Evolutionary conservation across 2,329 filamentous ascomycete genomes (phyloP).

Genomic region (Alternaria triticina): DNA sequence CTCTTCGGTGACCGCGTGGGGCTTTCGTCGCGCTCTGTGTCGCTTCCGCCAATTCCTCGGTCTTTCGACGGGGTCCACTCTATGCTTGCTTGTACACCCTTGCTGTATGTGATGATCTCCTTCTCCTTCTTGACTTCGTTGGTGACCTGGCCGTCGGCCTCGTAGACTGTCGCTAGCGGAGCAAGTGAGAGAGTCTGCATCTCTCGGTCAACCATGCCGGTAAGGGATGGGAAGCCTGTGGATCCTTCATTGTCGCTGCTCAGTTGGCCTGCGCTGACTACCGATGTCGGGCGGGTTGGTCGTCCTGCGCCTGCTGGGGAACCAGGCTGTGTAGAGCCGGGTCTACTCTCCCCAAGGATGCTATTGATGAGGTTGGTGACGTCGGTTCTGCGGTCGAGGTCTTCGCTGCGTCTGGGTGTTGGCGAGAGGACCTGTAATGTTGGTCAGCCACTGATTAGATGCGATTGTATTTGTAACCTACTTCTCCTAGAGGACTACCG

Average conservation of each 20-base stretch:
- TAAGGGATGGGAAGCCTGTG: constrained; percentile 21
- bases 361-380: constrained; percentile 86
- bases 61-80: constrained; percentile 67
- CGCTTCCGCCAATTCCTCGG: constrained; percentile 60
- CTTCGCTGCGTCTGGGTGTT: constrained; percentile 68
- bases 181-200: constrained; percentile 77
- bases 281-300: constrained; percentile 82
- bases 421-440: constrained; percentile 69
- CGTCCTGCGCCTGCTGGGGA: constrained; percentile 51
- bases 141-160: constrained; percentile 76
- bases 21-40: constrained; percentile 67
- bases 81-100: constrained; percentile 89
- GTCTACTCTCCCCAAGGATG: constrained; percentile 79
- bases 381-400: constrained; percentile 67
- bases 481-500: constrained; percentile 72
- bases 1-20: constrained; percentile 60
- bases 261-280: constrained; percentile 79
- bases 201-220: constrained; percentile 48
- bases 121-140: constrained; percentile 68
- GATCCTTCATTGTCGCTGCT: constrained; percentile 69
- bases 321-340: constrained; percentile 68
- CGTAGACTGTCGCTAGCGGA: constrained; percentile 77
- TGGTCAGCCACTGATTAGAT: constrained; percentile 12
- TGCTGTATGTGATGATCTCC: constrained; percentile 95
- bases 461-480: constrained; percentile 49